phyloP scores from a whole-genome alignment of 108 stramenopile species.

The Nannochloropsis granulata region DNA sequence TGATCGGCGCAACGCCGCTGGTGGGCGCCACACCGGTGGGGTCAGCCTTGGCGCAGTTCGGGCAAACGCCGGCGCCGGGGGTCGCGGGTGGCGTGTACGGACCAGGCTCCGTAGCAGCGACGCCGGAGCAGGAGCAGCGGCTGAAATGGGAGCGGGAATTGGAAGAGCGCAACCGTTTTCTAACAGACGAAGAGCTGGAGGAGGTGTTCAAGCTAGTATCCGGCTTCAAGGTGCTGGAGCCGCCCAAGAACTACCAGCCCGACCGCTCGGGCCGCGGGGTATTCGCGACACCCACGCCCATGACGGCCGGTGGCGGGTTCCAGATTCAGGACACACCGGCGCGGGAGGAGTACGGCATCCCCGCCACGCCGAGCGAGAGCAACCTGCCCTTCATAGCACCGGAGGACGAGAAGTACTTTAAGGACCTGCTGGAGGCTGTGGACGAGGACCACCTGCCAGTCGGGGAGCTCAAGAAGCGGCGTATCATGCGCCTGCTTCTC shows the following conservation, averaged over 20 bases:
- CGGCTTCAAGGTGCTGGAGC: conserved; percentile 67
- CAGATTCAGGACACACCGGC: conserved; percentile 80
- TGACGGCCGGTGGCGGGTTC: conserved; percentile 62
- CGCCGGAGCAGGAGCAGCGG: conserved; percentile 61
- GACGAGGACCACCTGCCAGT: conserved; percentile 30
- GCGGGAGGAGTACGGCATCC: conserved; percentile 81
- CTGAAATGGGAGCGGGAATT: conserved; percentile 73
- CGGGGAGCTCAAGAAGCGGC: conserved; percentile 28
- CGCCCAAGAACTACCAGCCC: conserved; percentile 76
- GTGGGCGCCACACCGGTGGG: conserved; percentile 10
- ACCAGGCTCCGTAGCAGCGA: conserved; percentile 17
- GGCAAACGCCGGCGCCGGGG: conserved; percentile 33
- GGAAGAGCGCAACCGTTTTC: conserved; percentile 83
- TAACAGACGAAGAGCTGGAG: conserved; percentile 90
- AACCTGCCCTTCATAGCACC: conserved; percentile 88
- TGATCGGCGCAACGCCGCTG: conserved; percentile 13
- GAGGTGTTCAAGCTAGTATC: conserved; percentile 48
- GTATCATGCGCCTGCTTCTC: conserved; percentile 73
- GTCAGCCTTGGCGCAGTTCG: conserved; percentile 19
- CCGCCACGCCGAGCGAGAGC: conserved; percentile 48
- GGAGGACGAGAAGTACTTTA: conserved; percentile 63
- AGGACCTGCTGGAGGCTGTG: conserved; percentile 2
- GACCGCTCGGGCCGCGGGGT: conserved; percentile 74
- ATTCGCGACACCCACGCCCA: conserved; percentile 75
- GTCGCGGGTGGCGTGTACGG: conserved; percentile 21